A percentile compares a stretch with the other conserved stretches of the same genome.
These are phyloP conservation scores for Auricularia sp. DNA, from an alignment of 768 basidiomycete genomes.

Conservation along the genomic window DNA sequence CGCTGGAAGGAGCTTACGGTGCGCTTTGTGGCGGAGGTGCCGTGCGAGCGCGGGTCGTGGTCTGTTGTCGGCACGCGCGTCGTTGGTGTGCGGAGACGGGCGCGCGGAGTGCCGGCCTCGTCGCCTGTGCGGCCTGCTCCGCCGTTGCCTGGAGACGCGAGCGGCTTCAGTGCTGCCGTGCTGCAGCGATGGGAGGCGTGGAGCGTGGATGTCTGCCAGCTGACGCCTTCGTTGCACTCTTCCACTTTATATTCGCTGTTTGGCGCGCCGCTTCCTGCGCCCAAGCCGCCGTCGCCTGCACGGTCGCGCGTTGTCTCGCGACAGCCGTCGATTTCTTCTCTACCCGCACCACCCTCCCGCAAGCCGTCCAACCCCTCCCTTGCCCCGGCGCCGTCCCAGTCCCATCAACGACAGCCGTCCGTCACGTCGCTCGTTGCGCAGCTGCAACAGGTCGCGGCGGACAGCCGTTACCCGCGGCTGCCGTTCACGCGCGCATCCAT, in stretches of 20 bases:
- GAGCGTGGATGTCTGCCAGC: constrained; percentile 49
- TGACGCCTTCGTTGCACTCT: constrained; percentile 5
- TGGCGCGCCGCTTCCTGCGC: not conserved
- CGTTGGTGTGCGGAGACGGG: constrained; percentile 61
- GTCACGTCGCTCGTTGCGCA: constrained; percentile 15
- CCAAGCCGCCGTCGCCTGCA: not conserved
- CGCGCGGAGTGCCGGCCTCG: constrained; percentile 28
- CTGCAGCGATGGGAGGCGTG: constrained; percentile 80
- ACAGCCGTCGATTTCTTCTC: not conserved
- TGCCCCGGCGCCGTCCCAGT: constrained; percentile 40
- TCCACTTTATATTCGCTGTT: constrained; percentile 10
- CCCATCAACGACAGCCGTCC: constrained; percentile 21
- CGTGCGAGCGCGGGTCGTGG: constrained; percentile 74
- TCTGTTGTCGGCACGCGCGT: constrained; percentile 43
- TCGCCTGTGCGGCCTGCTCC: constrained; percentile 4
- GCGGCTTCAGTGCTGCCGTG: constrained; percentile 51
- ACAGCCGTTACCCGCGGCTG: constrained; percentile 38
- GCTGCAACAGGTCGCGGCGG: constrained; percentile 9
- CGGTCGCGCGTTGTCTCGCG: not conserved
- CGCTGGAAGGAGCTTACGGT: constrained; percentile 10
- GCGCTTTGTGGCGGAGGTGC: constrained; percentile 22
- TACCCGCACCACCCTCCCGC: not conserved
- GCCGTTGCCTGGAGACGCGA: constrained; percentile 9
- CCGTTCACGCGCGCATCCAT: constrained; percentile 76
- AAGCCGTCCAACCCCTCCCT: constrained; percentile 15